phyloP scores from a whole-genome alignment of 2,329 filamentous ascomycete genomes.

The Mycosphaerella sp. region DNA sequence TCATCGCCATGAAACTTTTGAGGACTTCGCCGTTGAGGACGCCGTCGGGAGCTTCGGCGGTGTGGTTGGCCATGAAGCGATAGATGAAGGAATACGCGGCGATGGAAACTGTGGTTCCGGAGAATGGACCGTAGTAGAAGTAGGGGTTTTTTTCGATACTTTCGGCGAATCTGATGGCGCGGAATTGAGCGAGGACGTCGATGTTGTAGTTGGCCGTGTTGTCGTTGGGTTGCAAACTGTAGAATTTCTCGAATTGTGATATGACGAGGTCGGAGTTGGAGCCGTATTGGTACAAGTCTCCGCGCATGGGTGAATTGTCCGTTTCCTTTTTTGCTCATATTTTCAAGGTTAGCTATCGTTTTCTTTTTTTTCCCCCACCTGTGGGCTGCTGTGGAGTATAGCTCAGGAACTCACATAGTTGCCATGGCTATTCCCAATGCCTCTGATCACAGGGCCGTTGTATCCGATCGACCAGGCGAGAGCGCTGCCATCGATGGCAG shows the following conservation, averaged over 20 bases:
- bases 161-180: slow-evolving; percentile 28
- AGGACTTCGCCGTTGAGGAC: slow-evolving; percentile 23
- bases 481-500: slow-evolving; percentile 29
- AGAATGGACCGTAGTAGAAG: slow-evolving; percentile 30
- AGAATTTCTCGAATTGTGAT: slow-evolving; percentile 25
- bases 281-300: slow-evolving; percentile 31
- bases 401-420: slow-evolving; percentile 25
- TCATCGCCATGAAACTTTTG: slow-evolving; percentile 25
- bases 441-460: slow-evolving; percentile 22
- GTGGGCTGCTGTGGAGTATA: neutral
- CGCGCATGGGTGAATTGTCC: slow-evolving; percentile 31
- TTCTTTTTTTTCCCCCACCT: too few species aligned
- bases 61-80: slow-evolving; percentile 27
- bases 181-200: slow-evolving; percentile 27
- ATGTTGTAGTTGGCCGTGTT: slow-evolving; percentile 31
- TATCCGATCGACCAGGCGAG: slow-evolving; percentile 24
- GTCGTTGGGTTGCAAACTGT: slow-evolving; percentile 23
- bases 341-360: neutral
- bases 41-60: slow-evolving; percentile 20
- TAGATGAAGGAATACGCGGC: slow-evolving; percentile 29
- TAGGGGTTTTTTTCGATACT: slow-evolving; percentile 29
- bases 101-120: slow-evolving; percentile 22
- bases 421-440: slow-evolving; percentile 27
- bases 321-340: slow-evolving; percentile 12
- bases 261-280: slow-evolving; percentile 19